Conservation (phyloP, 768 basidiomycete species). For the Royoungia palumana region DNA sequence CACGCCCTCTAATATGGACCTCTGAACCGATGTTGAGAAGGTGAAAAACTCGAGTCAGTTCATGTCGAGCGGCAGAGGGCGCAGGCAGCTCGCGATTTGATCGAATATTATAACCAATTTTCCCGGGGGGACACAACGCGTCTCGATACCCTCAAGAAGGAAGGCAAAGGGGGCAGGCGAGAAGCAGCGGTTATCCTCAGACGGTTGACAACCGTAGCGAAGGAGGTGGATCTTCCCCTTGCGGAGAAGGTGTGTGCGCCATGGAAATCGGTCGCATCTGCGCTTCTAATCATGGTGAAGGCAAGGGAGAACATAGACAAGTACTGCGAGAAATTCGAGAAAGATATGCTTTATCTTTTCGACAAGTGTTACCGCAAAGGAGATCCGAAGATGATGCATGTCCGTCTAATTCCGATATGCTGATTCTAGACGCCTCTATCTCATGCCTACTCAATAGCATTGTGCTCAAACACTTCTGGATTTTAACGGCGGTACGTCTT, state of each 20-base stretch:
- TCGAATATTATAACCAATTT: constrained; percentile 93
- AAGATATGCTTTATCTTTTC: constrained; percentile 95
- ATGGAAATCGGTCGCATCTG: neutral
- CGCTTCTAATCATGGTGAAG: constrained; percentile 35
- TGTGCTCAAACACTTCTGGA: constrained; percentile 95
- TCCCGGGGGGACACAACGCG: constrained; percentile 73
- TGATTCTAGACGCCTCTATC: constrained; percentile 5
- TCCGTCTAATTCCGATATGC: constrained; percentile 35
- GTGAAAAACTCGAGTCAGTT: constrained; percentile 93
- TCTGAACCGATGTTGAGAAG: constrained; percentile 37
- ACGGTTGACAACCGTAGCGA: constrained; percentile 81
- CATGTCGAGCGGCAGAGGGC: constrained; percentile 90
- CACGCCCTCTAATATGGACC: neutral
- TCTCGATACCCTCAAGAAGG: constrained; percentile 76
- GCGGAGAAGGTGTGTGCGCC: constrained; percentile 64
- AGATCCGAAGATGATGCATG: constrained; percentile 99
- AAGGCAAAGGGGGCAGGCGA: constrained; percentile 82
- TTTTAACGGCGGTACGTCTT: constrained; percentile 96
- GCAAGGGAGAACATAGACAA: constrained; percentile 91
- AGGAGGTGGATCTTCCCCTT: constrained; percentile 85
- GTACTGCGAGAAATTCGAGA: constrained; percentile 98
- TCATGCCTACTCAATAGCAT: constrained; percentile 55
- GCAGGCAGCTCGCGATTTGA: constrained; percentile 89
- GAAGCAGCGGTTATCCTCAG: constrained; percentile 87
- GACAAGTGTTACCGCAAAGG: constrained; percentile 95